Evolutionary conservation across 1,284 basidiomycete species (phyloP).

Genomic region (Ustilago crameri): DNA sequence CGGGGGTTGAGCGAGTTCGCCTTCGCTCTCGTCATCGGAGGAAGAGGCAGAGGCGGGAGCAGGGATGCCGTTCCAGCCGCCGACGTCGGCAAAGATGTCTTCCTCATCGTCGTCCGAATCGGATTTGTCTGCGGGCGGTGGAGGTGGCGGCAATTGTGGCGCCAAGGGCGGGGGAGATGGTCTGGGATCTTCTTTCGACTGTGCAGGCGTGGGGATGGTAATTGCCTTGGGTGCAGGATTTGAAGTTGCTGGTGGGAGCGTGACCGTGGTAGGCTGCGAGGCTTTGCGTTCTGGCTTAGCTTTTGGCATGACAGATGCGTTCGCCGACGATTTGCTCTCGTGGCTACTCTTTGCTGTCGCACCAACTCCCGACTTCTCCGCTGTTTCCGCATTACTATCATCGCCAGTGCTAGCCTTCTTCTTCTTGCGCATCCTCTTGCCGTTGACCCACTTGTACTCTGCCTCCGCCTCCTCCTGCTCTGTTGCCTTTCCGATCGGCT

Average conservation of each 20-base stretch:
- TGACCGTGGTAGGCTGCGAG: too few relatives aligned
- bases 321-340: too few relatives aligned
- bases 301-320: too few relatives aligned
- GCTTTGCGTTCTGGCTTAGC: too few relatives aligned
- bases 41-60: conserved; percentile 51
- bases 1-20: not conserved
- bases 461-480: conserved; percentile 69
- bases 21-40: conserved; percentile 49
- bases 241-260: too few relatives aligned
- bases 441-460: conserved; percentile 63
- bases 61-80: conserved; percentile 78
- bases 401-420: conserved; percentile 62
- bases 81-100: conserved; percentile 85
- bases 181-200: too few relatives aligned
- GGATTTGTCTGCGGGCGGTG: too few relatives aligned
- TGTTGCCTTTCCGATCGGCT: conserved; percentile 73
- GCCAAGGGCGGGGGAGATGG: too few relatives aligned
- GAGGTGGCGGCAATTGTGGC: too few relatives aligned
- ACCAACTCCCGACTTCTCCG: not conserved
- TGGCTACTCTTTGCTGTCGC: not conserved
- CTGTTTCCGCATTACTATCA: not conserved
- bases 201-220: too few relatives aligned
- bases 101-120: conserved; percentile 36
- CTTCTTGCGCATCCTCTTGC: conserved; percentile 70
- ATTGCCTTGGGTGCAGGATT: too few relatives aligned